phyloP scores from a whole-genome alignment of 495 filamentous ascomycete species.

The Sporormia fimetaria region DNA sequence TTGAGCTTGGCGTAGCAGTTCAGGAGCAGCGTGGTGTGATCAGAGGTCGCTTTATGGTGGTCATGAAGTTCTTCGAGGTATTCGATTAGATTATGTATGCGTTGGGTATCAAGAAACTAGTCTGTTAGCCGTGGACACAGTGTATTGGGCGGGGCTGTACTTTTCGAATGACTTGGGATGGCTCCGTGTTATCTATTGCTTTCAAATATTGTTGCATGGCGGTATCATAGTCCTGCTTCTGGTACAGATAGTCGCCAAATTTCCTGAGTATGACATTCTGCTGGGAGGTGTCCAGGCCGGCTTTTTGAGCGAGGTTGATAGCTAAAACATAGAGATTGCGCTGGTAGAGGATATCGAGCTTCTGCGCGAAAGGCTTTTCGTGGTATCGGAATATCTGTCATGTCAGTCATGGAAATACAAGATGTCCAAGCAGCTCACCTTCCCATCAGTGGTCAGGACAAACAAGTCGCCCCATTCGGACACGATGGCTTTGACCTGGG shows the following conservation, averaged over 20 bases:
- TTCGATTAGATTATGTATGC: conserved; percentile 94
- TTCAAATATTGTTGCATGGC: conserved; percentile 98
- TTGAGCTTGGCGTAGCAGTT: conserved; percentile 98
- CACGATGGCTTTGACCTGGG: conserved; percentile 68
- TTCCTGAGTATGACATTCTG: conserved; percentile 86
- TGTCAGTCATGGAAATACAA: neutral
- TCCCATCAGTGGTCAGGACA: conserved; percentile 77
- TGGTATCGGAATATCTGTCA: conserved; percentile 76
- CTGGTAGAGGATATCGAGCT: conserved; percentile 87
- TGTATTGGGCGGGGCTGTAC: conserved; percentile 33
- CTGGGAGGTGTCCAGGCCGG: conserved; percentile 60
- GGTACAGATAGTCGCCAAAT: conserved; percentile 93
- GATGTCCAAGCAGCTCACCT: conserved; percentile 41
- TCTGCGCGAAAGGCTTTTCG: conserved; percentile 80
- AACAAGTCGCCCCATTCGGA: conserved; percentile 87
- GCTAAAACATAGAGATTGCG: conserved; percentile 85
- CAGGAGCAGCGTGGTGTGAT: conserved; percentile 86
- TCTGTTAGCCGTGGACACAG: conserved; percentile 17
- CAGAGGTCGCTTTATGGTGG: conserved; percentile 83
- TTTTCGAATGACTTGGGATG: conserved; percentile 88
- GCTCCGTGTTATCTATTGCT: conserved; percentile 89
- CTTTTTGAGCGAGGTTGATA: conserved; percentile 87
- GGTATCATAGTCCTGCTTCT: conserved; percentile 85
- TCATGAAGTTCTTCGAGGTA: conserved; percentile 96
- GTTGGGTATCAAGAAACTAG: conserved; percentile 84